Percentiles rank a stretch among this genome's conserved stretches.
Evolutionary conservation across 75 land plant genomes (phyloP).

Genomic region (Isoetes taiwanensis): DNA sequence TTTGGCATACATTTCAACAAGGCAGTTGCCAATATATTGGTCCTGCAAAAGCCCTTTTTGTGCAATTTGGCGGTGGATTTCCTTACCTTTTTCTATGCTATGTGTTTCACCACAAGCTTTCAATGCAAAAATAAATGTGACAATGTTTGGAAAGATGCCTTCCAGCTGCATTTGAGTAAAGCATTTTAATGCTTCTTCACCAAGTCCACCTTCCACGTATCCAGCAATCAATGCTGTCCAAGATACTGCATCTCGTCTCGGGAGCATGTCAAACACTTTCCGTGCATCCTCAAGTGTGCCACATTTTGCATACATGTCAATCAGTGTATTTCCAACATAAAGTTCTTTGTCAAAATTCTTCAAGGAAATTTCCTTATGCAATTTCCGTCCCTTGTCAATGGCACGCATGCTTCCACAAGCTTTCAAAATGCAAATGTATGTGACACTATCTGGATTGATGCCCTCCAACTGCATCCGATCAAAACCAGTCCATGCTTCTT

Average conservation of each 20-base stretch:
- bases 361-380: conserved; percentile 25
- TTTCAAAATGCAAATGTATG: conserved; percentile 24
- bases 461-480: conserved; percentile 12
- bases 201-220: conserved; percentile 7
- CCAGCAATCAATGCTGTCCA: conserved; percentile 32
- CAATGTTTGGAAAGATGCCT: conserved; percentile 18
- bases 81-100: conserved; percentile 10
- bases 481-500: conserved; percentile 19
- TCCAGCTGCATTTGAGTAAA: conserved; percentile 14
- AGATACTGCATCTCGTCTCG: conserved; percentile 3
- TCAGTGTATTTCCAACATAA: conserved; percentile 8
- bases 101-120: conserved; percentile 22
- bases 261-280: conserved; percentile 2
- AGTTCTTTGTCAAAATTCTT: conserved; percentile 16
- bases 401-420: conserved; percentile 14
- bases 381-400: conserved; percentile 12
- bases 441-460: conserved; percentile 17
- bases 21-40: conserved; percentile 19
- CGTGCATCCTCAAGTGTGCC: conserved; percentile 5
- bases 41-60: conserved; percentile 27
- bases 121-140: conserved; percentile 18
- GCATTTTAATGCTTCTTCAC: conserved; percentile 7
- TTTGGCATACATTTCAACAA: conserved; percentile 30
- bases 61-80: conserved; percentile 31
- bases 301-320: conserved; percentile 13